Percentiles rank a stretch among this genome's conserved stretches.
Evolutionary conservation across 768 basidiomycete species (phyloP).

Genomic region (Agaricus subrufescens): DNA sequence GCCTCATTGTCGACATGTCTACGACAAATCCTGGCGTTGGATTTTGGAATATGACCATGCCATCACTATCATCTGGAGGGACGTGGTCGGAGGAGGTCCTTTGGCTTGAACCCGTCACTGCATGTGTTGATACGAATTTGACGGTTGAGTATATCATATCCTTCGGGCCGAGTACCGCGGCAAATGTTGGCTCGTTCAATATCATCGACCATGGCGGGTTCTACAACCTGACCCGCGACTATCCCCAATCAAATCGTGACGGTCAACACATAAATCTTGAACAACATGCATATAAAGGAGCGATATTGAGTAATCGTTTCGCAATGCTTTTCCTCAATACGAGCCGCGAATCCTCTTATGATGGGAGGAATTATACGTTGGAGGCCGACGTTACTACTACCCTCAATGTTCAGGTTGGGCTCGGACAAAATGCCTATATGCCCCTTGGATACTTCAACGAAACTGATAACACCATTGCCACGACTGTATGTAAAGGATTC

Average conservation of each 20-base stretch:
- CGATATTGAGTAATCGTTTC: neutral
- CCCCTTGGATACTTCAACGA: neutral
- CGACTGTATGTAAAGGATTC: constrained; percentile 13
- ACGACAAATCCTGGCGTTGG: constrained; percentile 8
- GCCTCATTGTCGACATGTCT: constrained; percentile 15
- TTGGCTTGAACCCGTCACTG: constrained; percentile 18
- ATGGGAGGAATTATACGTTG: neutral
- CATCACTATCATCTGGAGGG: constrained; percentile 1
- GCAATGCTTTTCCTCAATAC: neutral
- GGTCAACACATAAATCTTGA: neutral
- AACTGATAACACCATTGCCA: neutral
- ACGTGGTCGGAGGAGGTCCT: constrained; percentile 18
- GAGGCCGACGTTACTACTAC: neutral
- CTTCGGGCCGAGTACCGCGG: neutral
- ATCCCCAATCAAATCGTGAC: constrained; percentile 9
- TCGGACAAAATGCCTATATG: neutral
- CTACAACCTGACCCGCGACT: constrained; percentile 9
- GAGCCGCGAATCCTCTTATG: neutral
- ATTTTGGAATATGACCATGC: constrained; percentile 4
- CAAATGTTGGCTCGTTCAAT: constrained; percentile 3
- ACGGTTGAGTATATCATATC: constrained; percentile 14
- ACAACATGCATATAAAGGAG: neutral
- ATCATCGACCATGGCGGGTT: constrained; percentile 16
- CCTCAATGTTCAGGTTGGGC: neutral
- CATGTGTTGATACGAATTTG: constrained; percentile 18